Percentiles rank a stretch among this genome's conserved stretches.
phyloP scores from a whole-genome alignment of 176 grass and related monocot genomes.

The Triticum monococcum region DNA sequence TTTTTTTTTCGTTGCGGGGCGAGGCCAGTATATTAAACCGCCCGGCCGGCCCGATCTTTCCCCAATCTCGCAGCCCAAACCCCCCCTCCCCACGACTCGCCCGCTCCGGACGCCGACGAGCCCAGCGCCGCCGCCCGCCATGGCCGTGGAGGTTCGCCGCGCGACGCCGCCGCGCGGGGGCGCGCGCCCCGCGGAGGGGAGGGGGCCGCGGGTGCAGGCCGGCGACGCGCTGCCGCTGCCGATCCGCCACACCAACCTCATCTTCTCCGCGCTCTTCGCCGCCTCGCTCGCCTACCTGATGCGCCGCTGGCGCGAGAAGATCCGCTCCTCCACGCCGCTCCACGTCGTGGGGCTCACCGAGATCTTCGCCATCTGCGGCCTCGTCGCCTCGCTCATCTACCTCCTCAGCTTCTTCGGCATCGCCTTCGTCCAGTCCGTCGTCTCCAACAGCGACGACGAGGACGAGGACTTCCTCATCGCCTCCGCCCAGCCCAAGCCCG shows the following conservation, averaged over 20 bases:
- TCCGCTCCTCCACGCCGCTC: conserved; percentile 64
- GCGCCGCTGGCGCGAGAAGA: conserved; percentile 80
- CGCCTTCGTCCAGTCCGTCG: conserved; percentile 72
- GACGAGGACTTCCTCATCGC: conserved; percentile 57
- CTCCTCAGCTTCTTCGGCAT: conserved; percentile 86
- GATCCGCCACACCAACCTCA: conserved; percentile 69
- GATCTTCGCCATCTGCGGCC: conserved; percentile 76
- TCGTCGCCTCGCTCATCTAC: conserved; percentile 73
- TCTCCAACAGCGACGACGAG: conserved; percentile 77
- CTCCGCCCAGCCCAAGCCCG: no score
- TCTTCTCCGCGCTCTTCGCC: conserved; percentile 60
- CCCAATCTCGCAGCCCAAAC: conserved; percentile 16
- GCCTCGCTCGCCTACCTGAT: conserved; percentile 74
- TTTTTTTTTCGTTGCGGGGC: no score
- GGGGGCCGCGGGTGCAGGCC: conserved; percentile 37
- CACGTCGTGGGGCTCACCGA: conserved; percentile 62
- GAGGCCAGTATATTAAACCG: conserved; percentile 12
- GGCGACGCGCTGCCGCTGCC: conserved; percentile 64
- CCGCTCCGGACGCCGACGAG: conserved; percentile 21
- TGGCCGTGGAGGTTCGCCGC: conserved; percentile 38
- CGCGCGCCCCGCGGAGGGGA: neutral
- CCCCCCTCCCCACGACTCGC: neutral
- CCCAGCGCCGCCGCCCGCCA: neutral
- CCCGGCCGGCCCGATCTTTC: neutral
- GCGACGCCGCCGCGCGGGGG: neutral